Percentiles rank a stretch among this genome's conserved stretches.
Conservation (phyloP, 2,329 filamentous ascomycete species). For the Torrubiella hemipterigena region DNA sequence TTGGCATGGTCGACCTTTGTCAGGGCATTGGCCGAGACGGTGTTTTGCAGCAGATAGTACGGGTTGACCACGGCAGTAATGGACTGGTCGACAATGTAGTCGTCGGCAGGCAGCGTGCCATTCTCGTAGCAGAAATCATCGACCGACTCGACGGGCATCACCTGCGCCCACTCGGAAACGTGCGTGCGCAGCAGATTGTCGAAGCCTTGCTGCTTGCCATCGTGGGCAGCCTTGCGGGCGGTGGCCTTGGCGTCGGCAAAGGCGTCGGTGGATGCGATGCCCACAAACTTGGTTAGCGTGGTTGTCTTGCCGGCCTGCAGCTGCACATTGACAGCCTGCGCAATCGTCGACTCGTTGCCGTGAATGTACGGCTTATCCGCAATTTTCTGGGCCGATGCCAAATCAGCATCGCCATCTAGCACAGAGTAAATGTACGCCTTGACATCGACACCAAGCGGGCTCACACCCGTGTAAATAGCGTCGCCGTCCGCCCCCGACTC, state of each 20-base stretch:
- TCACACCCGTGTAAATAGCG: conserved; percentile 52
- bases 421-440: conserved; percentile 41
- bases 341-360: conserved; percentile 50
- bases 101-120: conserved; percentile 43
- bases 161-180: conserved; percentile 45
- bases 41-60: conserved; percentile 44
- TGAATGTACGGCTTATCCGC: conserved; percentile 35
- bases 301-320: conserved; percentile 40
- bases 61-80: conserved; percentile 42
- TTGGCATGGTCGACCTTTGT: conserved; percentile 31
- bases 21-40: conserved; percentile 24
- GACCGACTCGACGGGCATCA: conserved; percentile 49
- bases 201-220: conserved; percentile 37
- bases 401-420: conserved; percentile 23
- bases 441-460: conserved; percentile 51
- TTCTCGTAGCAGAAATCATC: conserved; percentile 48
- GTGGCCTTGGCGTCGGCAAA: conserved; percentile 43
- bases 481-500: conserved; percentile 41
- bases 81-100: conserved; percentile 39
- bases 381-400: conserved; percentile 28
- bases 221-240: conserved; percentile 41
- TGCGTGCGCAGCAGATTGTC: conserved; percentile 42
- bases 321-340: conserved; percentile 42
- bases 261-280: conserved; percentile 56
- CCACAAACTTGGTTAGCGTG: conserved; percentile 54